Percentiles rank a stretch among this genome's conserved stretches.
Conservation (phyloP, 257 asterid species). For the Anisodus acutangulus region DNA sequence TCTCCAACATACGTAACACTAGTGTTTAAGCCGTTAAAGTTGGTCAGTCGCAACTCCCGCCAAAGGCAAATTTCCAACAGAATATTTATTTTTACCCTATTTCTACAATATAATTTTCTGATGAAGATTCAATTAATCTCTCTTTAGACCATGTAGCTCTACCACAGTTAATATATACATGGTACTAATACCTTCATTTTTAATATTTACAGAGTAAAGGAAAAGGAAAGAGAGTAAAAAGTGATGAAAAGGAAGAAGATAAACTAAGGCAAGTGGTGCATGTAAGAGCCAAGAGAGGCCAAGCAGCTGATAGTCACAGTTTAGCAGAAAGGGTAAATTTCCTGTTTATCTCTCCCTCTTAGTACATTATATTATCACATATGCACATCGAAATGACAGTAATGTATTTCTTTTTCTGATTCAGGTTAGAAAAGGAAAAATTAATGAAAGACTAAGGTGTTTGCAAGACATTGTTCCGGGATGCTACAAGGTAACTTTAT, state of each 20-base stretch:
- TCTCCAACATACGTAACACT: no score
- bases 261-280: slow-evolving; percentile 69
- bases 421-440: slow-evolving; percentile 87
- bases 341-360: not conserved
- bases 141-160: not conserved
- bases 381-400: not conserved
- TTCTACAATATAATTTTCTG: not conserved
- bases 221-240: slow-evolving; percentile 53
- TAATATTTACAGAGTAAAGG: slow-evolving; percentile 21
- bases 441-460: slow-evolving; percentile 76
- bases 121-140: not conserved
- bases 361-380: not conserved
- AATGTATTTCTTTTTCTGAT: slow-evolving; percentile 5
- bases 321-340: slow-evolving; percentile 81
- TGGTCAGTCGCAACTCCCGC: no score
- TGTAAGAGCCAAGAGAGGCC: slow-evolving; percentile 88
- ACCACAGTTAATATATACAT: not conserved
- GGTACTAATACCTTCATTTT: not conserved
- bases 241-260: slow-evolving; percentile 49
- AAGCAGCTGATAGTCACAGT: slow-evolving; percentile 94
- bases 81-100: not conserved
- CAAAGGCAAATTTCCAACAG: no score
- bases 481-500: slow-evolving; percentile 67
- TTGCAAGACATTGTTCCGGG: slow-evolving; percentile 95
- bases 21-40: no score